These are phyloP conservation scores for Senecio squalidus DNA, from an alignment of 140 eudicot genomes.

Conservation along the genomic window DNA sequence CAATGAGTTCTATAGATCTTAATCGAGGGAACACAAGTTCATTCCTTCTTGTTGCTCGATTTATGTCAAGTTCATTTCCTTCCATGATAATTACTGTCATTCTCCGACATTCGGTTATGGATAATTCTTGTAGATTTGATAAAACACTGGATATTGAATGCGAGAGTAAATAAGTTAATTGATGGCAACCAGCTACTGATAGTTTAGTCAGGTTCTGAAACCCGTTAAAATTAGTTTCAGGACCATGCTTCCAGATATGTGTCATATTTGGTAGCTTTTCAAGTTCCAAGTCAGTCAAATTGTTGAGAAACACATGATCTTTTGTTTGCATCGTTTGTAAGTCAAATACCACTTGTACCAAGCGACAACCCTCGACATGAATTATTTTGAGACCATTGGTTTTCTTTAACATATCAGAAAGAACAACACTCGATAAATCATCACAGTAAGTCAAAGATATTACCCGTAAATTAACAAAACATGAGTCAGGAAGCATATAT, in stretches of 20 bases:
- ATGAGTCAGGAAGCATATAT: conserved; percentile 7
- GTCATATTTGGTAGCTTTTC: conserved; percentile 11
- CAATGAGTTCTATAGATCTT: conserved; percentile 18
- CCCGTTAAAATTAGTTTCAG: conserved; percentile 16
- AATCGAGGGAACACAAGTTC: conserved; percentile 12
- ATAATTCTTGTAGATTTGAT: conserved; percentile 15
- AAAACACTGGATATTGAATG: conserved; percentile 14
- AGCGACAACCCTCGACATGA: conserved; percentile 7
- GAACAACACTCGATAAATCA: conserved; percentile 14
- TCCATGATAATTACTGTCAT: conserved; percentile 18
- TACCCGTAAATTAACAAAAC: conserved; percentile 4
- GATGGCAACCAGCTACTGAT: conserved; percentile 13
- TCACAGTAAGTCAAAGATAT: conserved; percentile 20
- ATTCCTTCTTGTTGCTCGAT: neutral
- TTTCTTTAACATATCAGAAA: conserved; percentile 3
- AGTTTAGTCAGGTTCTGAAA: conserved; percentile 24
- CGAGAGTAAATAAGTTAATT: conserved; percentile 8
- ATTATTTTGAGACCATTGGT: conserved; percentile 22
- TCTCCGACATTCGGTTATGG: conserved; percentile 11
- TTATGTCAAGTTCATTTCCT: neutral
- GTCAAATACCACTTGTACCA: conserved; percentile 21
- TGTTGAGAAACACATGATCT: conserved; percentile 13
- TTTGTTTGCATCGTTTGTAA: conserved; percentile 10
- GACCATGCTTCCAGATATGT: conserved; percentile 25
- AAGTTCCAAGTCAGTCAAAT: conserved; percentile 8